Conservation (phyloP, 2,329 filamentous ascomycete genomes). For the Stylonectria norvegica region DNA sequence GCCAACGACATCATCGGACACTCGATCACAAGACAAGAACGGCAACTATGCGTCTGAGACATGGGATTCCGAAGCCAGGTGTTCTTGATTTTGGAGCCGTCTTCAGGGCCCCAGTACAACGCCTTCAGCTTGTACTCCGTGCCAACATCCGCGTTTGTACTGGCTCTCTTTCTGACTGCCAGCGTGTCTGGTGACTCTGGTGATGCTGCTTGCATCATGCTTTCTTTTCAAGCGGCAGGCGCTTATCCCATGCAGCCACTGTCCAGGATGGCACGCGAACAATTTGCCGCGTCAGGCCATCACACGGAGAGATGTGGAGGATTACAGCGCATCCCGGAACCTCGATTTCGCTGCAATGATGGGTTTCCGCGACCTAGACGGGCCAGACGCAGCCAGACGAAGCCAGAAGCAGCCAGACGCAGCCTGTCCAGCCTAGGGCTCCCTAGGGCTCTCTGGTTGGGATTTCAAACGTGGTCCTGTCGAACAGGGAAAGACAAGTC, state of each 20-base stretch:
- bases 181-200: conserved; percentile 15
- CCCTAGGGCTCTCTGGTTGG: too few relatives aligned
- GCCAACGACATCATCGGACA: too few relatives aligned
- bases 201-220: conserved; percentile 14
- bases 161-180: conserved; percentile 12
- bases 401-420: too few relatives aligned
- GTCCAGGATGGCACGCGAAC: conserved; percentile 19
- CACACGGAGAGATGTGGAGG: conserved; percentile 8
- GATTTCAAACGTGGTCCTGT: neutral
- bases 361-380: neutral
- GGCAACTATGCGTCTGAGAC: too few relatives aligned
- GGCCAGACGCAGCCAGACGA: too few relatives aligned
- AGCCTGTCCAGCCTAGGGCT: too few relatives aligned
- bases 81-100: neutral
- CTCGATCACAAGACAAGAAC: too few relatives aligned
- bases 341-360: neutral
- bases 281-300: conserved; percentile 25
- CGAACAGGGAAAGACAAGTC: neutral
- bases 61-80: neutral
- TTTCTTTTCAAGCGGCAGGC: conserved; percentile 15
- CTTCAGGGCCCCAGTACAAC: neutral
- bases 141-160: conserved; percentile 17
- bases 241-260: conserved; percentile 25
- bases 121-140: conserved; percentile 18
- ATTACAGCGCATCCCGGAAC: neutral